Percentiles rank a stretch among this genome's conserved stretches.
These are phyloP conservation scores for Ricinus communis DNA, from an alignment of 345 rosid genomes.

Conservation along the genomic window DNA sequence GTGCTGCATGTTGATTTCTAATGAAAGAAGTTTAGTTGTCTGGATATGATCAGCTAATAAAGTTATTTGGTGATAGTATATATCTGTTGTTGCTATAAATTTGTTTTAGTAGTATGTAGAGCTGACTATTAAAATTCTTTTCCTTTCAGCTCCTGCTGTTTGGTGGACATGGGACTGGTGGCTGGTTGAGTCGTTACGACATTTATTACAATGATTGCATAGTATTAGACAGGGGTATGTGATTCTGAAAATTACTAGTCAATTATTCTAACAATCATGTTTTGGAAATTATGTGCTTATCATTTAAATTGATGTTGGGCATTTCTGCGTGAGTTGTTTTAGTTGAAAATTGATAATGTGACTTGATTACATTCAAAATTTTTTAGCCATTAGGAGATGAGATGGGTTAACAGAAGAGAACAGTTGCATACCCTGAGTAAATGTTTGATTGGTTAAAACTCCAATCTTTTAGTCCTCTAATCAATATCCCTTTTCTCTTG, in stretches of 20 bases:
- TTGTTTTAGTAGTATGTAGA: not conserved
- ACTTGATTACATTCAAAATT: not conserved
- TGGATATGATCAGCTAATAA: not conserved
- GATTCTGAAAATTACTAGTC: conserved; percentile 18
- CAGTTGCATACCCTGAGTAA: not conserved
- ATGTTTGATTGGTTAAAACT: not conserved
- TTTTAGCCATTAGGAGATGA: not conserved
- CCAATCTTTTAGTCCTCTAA: no score
- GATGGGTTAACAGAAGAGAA: not conserved
- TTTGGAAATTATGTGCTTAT: not conserved
- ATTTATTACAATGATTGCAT: conserved; percentile 86
- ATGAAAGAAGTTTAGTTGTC: not conserved
- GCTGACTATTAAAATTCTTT: conserved; percentile 12
- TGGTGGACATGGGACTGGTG: conserved; percentile 99
- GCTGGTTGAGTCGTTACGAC: conserved; percentile 97
- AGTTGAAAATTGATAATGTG: not conserved
- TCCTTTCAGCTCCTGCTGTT: conserved; percentile 78
- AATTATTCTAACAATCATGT: not conserved
- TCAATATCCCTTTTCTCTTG: not conserved
- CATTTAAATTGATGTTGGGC: not conserved
- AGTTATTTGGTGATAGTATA: conserved; percentile 3
- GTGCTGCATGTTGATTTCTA: not conserved
- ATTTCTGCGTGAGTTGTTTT: not conserved
- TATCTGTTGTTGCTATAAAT: not conserved
- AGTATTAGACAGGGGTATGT: conserved; percentile 83